Evolutionary conservation across 805 yeast genomes (phyloP).

Genomic region (Lachancea kluyveri): DNA sequence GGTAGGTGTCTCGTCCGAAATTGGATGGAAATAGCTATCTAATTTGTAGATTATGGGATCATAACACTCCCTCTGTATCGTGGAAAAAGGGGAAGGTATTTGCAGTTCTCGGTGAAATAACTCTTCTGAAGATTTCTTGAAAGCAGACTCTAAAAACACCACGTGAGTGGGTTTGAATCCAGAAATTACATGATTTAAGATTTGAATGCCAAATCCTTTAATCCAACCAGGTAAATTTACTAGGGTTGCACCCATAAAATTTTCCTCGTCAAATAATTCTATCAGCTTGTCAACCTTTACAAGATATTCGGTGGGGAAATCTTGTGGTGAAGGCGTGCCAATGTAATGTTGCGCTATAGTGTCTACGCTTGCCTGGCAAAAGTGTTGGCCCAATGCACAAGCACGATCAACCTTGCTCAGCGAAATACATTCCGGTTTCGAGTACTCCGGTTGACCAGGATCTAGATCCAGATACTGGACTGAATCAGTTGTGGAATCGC

Average conservation of each 20-base stretch:
- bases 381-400: conserved; percentile 18
- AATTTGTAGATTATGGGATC: conserved; percentile 20
- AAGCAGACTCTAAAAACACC: conserved; percentile 42
- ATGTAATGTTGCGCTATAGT: conserved; percentile 34
- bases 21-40: conserved; percentile 6
- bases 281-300: conserved; percentile 37
- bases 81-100: conserved; percentile 24
- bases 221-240: conserved; percentile 90
- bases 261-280: conserved; percentile 23
- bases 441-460: conserved; percentile 83
- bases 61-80: conserved; percentile 24
- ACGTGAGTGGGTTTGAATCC: conserved; percentile 49
- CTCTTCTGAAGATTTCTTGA: conserved; percentile 23
- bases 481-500: conserved; percentile 17
- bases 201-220: conserved; percentile 73
- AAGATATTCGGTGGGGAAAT: conserved; percentile 53
- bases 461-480: conserved; percentile 67
- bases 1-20: background rate
- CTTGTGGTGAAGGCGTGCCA: conserved; percentile 67
- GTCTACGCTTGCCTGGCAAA: conserved; percentile 18
- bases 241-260: conserved; percentile 38
- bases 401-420: conserved; percentile 30
- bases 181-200: conserved; percentile 44
- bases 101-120: too few relatives aligned
- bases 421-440: conserved; percentile 66